Base-by-base conservation (phyloP, 2,329 filamentous ascomycete species). In the Fusarium mexicanum region DNA sequence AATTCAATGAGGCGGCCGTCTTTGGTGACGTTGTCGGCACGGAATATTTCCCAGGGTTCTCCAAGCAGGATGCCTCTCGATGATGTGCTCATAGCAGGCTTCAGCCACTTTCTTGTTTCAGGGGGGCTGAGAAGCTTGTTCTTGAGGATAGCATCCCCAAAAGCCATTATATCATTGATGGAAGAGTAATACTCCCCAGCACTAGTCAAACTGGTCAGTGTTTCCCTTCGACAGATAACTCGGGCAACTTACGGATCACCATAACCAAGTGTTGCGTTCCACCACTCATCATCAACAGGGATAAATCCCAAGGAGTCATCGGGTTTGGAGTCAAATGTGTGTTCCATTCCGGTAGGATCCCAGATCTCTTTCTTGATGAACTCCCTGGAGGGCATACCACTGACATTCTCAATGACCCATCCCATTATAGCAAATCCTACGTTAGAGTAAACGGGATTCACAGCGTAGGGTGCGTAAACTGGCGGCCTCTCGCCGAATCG, bases 221-320 rank as follows among this genome's bases (percentile, higher is more conserved):
- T 9, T 37, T 18, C 16, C 18, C 0, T 8, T 37, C 5, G 4
- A 18, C 5, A 37, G 35, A 6, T 10, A 37, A 37, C 17, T 10
- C 18, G 35, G 35, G 10, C 8, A 37, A 55, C 67, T 40, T 11
- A 72, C 69, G 69, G 58, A n/a, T 41, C 60, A 3, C 55, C 53
- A 46, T 55, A 69, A 2, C 69, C 69, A n/a, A 72, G 58, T 1
- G 53, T 69, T 3, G 64, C 64, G 1, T 72, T 72, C 69, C 69
- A 72, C 69, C 64, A 72, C n/a, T 53, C 12, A 5, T 72, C 69
- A 8, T 54, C 22, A 1, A 29, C 12, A 2, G 69, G 44, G 1
- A 72, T 69, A 6, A 72, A 72, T 0, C 69, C 69, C 13, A 72
- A 10, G 2, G 59, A 61, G 20, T 51, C 46, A 20, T 72, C 54